A percentile compares a stretch with the other conserved stretches of the same genome.
These are phyloP conservation scores for Toxicodendron radicans DNA, from an alignment of 345 rosid genomes.

Conservation along the genomic window DNA sequence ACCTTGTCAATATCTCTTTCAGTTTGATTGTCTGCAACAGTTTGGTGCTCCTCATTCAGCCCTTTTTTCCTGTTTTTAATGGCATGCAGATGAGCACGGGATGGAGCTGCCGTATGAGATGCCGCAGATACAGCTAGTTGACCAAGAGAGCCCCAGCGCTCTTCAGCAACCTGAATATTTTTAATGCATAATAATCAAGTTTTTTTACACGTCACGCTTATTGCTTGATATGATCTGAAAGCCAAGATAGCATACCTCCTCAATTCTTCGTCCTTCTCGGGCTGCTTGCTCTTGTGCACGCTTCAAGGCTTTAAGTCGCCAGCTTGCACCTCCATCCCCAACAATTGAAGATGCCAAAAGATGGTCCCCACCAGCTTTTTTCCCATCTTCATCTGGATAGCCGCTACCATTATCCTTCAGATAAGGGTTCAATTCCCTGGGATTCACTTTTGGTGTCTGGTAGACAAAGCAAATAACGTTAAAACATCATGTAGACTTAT, in stretches of 20 bases:
- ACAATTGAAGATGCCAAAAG: constrained; percentile 60
- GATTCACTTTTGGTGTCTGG: constrained; percentile 53
- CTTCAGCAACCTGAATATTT: constrained; percentile 69
- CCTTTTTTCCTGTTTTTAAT: constrained; percentile 63
- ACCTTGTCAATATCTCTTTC: constrained; percentile 54
- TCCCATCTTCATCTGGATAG: constrained; percentile 65
- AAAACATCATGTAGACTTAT: neutral
- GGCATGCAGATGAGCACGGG: constrained; percentile 86
- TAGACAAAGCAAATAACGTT: constrained; percentile 5
- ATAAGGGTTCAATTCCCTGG: constrained; percentile 87
- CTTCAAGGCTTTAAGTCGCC: constrained; percentile 89
- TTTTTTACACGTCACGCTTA: constrained; percentile 10
- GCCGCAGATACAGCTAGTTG: constrained; percentile 66
- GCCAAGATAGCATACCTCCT: constrained; percentile 47
- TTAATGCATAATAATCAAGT: constrained; percentile 19
- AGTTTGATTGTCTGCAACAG: constrained; percentile 27
- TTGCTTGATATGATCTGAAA: neutral
- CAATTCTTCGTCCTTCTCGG: constrained; percentile 70
- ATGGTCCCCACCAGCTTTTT: constrained; percentile 34
- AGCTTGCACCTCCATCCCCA: constrained; percentile 97
- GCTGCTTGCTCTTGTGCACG: constrained; percentile 91
- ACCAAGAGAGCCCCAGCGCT: constrained; percentile 83
- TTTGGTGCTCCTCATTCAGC: constrained; percentile 30
- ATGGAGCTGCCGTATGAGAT: constrained; percentile 71
- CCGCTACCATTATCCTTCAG: constrained; percentile 72